Conservation (phyloP, 192 early-diverging fungal species). For the Rhizophagus clarus region DNA sequence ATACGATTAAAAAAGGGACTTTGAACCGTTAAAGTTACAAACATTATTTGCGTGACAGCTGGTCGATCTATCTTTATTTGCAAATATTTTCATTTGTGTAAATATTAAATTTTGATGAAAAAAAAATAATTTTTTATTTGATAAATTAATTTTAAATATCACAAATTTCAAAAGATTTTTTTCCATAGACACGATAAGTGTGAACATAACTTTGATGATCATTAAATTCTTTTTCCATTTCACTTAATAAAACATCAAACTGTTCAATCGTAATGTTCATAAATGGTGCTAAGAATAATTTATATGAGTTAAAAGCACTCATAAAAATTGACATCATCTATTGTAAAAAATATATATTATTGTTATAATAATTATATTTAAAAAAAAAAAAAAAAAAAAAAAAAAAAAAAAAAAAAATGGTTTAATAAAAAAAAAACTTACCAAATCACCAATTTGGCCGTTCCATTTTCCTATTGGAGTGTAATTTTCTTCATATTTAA, state of each 20-base stretch:
- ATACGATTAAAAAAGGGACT: too few relatives aligned
- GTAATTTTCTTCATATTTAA: not conserved
- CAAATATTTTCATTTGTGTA: too few relatives aligned
- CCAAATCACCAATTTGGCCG: constrained; percentile 1
- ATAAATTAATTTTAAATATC: too few relatives aligned
- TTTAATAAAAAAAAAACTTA: too few relatives aligned
- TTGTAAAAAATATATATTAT: not conserved
- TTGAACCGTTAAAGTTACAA: too few relatives aligned
- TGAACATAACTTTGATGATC: not conserved
- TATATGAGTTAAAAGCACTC: not conserved
- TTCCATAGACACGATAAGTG: not conserved
- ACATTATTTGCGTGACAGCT: too few relatives aligned
- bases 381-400: too few relatives aligned
- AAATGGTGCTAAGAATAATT: not conserved
- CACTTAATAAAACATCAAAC: not conserved
- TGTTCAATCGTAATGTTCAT: constrained; percentile 8
- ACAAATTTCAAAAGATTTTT: not conserved
- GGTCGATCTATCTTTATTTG: too few relatives aligned
- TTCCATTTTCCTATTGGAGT: constrained; percentile 14
- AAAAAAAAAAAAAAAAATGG: not conserved
- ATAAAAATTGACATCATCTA: not conserved
- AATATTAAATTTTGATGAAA: too few relatives aligned
- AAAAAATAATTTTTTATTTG: too few relatives aligned
- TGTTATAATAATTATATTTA: not conserved
- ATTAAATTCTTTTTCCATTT: not conserved